Base-by-base conservation (phyloP, 1,284 basidiomycete genomes). In the Amylostereum areolatum region DNA sequence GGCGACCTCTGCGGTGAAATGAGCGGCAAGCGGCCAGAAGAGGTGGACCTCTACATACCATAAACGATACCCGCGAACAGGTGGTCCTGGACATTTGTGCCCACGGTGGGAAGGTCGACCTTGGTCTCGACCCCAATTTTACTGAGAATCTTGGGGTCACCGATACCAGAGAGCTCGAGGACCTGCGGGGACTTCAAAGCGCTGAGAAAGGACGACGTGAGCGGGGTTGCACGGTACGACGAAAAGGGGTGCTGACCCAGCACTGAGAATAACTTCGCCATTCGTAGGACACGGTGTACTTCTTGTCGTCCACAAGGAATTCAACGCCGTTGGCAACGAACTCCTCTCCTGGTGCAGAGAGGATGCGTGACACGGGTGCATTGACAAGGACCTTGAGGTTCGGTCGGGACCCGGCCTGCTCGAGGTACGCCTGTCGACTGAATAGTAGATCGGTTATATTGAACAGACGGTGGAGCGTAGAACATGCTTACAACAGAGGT, bases 31-130 rank as follows among this genome's bases (percentile, higher is more conserved):
- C 18, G 18, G 18, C 18, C 18, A 18, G 18, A 18, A 18, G 18
- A 18, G 18, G 18, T 18, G 18, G 18, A 18, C 18, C 18, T 18
- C 18, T 18, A 18, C 18, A 18, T 18, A 18, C 18, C 18, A 18
- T 18, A 18, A 18, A 18, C 18, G 18, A 18, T 18, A 18, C 18
- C 18, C 18, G 18, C 18, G 18, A 18, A 55, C 0, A 49, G 6
- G 48, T 73, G 72, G 48, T 74, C 72, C 37, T 68, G 67, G 25
- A 74, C 55, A 51, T 74, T 74, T 41, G 59, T 61, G 9, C 73
- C 73, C 0, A 75, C 71, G 24, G 66, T 65, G 2, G 70, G 66
- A 5, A 75, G 59, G 42, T 70, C 59, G 40, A 67, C 56, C 27
- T 61, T 58, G 34, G 61, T 59, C 0, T 60, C 52, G 40, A 75